These are phyloP conservation scores for Botryotinia globosa DNA, from an alignment of 2,329 filamentous ascomycete species.

Conservation along the genomic window DNA sequence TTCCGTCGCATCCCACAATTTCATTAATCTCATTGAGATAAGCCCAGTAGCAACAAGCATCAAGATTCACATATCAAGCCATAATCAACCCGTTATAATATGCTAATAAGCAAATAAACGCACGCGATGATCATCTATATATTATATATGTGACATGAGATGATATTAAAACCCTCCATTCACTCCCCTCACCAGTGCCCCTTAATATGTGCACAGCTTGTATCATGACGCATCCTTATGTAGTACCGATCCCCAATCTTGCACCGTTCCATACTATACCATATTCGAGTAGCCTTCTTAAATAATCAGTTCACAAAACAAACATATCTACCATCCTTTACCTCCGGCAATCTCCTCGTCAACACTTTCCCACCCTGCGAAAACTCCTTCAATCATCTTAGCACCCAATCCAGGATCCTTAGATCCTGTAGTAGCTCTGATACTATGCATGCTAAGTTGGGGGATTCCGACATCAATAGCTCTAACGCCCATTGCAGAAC, in stretches of 20 bases:
- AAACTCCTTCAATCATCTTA: constrained; percentile 83
- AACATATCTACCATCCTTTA: constrained; percentile 32
- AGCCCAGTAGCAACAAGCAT: background rate
- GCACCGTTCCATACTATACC: background rate
- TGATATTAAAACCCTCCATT: background rate
- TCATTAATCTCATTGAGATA: background rate
- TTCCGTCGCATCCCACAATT: background rate
- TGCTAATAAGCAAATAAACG: background rate
- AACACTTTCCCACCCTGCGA: constrained; percentile 81
- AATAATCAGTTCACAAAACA: background rate
- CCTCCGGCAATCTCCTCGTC: constrained; percentile 67
- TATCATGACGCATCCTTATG: background rate
- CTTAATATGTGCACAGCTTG: background rate
- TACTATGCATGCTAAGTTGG: constrained; percentile 91
- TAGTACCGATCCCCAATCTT: background rate
- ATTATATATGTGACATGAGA: background rate
- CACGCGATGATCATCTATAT: background rate
- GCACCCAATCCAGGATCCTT: constrained; percentile 86
- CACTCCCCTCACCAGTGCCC: background rate
- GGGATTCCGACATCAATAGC: constrained; percentile 86
- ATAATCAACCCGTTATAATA: background rate
- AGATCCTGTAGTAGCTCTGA: constrained; percentile 82
- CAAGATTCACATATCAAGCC: background rate
- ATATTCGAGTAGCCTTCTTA: background rate
- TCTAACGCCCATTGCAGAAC: constrained; percentile 73